Evolutionary conservation across 2,329 filamentous ascomycete species (phyloP), one percentile per base, ranked within the genome.

Genomic region (Neophaeococcomyces aloes): DNA sequence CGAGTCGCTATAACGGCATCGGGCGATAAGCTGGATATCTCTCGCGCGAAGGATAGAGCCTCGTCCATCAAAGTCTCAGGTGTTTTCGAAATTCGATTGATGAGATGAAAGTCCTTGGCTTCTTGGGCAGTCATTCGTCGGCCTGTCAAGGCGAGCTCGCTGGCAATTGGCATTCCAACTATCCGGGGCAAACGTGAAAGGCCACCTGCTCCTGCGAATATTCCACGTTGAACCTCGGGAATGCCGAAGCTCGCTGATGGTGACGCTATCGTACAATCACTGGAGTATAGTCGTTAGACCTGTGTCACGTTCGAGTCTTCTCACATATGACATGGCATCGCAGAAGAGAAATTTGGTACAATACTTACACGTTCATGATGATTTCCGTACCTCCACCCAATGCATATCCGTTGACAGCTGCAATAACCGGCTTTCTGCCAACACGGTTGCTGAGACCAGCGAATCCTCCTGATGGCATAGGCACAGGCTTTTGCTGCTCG

Each of bases 301-400:
- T n/a, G n/a, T n/a, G n/a, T n/a, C n/a, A n/a, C n/a, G n/a, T n/a
- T n/a, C n/a, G n/a, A n/a, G n/a, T n/a, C n/a, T n/a, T n/a, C n/a
- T n/a, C n/a, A n/a, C n/a, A n/a, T n/a, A n/a, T n/a, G n/a, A n/a
- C n/a, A n/a, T n/a, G n/a, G n/a, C n/a, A n/a, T n/a, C n/a, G n/a
- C n/a, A n/a, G n/a, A n/a, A n/a, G n/a, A n/a, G n/a, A n/a, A n/a
- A n/a, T n/a, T n/a, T n/a, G 5, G 15, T 1, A 10, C 7, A 30
- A 13, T n/a, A 42, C 44, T 21, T 17, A 46, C 44, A 37, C 42
- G 10, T 46, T 46, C 32, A 46, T 7, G 2, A 14, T 30, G 25
- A 86, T 84, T 66, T 88, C 84, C 61, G 82, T 78, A 1, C 82
- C 83, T 41, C 83, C 83, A 27, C 83, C 84, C 32, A 83, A 71